Base-by-base conservation (phyloP, 257 asterid genomes). In the Solanum chaucha region DNA sequence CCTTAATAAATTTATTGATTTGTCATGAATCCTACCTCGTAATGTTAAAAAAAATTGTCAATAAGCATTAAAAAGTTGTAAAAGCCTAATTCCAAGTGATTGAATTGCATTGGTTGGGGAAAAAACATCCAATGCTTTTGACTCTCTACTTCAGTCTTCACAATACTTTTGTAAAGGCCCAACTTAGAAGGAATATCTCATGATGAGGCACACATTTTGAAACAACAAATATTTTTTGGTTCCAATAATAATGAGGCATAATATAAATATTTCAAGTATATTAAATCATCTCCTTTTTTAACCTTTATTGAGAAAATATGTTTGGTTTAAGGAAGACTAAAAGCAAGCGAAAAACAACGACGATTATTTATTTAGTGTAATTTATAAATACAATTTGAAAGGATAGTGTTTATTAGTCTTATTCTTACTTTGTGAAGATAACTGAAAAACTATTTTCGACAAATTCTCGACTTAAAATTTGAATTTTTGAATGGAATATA, bases 31-130 rank as follows among this genome's bases (percentile, higher is more conserved):
- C 11, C 5, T 7, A 14, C 6, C 12, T 32, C 13, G 1, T 28
- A 28, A 13, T 67, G 15, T 32, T 71, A 11, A 24, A n/a, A n/a
- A n/a, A 3, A 32, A 32, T 4, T 35, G 5, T 41, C 8, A 8
- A 19, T 24, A 44, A 44, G 36, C 10, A 78, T 44, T 44, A 4
- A 80, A 24, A 36, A 80, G 75, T 77, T 36, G 84, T 7, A 26
- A 93, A 94, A 92, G 95, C 94, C 94, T 85, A 90, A 94, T 89
- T 72, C 87, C 65, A 88, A 86, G 94, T 94, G 87, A 90, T 81
- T 80, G 87, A 26, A 24, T 17, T 61, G 30, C 12, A 41, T 7
- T 41, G 83, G 59, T 7, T 41, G 77, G 82, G 71, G 78, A 34
- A 89, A 44, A 89, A 90, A 89, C 90, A 88, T 26, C 75, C 12